Evolutionary conservation across 192 early-diverging fungal species (phyloP).

Genomic region (Coemansia guatemalensis): DNA sequence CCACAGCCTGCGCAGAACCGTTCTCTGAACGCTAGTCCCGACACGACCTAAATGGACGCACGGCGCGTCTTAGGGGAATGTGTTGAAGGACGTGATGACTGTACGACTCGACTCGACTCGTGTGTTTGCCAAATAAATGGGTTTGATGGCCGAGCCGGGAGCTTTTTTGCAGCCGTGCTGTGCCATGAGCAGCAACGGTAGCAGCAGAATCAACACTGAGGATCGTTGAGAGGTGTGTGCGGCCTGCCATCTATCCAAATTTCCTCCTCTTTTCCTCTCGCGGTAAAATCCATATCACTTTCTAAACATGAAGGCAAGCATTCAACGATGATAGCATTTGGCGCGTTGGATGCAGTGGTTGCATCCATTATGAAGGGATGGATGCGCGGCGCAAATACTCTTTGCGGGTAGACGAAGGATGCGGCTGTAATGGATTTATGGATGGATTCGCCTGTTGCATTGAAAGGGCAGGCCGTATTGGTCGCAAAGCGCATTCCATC

Average conservation of each 20-base stretch:
- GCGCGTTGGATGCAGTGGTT: constrained; percentile 22
- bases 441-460: constrained; percentile 27
- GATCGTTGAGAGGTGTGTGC: background rate
- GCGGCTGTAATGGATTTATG: constrained; percentile 4
- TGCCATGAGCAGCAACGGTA: background rate
- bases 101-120: constrained; percentile 3
- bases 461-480: background rate
- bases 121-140: background rate
- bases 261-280: constrained; percentile 38
- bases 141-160: background rate
- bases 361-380: constrained; percentile 5
- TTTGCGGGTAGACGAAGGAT: constrained; percentile 1
- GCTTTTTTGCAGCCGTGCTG: constrained; percentile 3
- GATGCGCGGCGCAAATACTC: constrained; percentile 8
- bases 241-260: constrained; percentile 10
- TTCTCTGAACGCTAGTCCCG: background rate
- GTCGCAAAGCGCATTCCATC: background rate
- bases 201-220: constrained; percentile 3
- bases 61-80: no score
- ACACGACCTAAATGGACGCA: background rate
- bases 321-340: constrained; percentile 14
- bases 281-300: constrained; percentile 31
- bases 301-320: constrained; percentile 48
- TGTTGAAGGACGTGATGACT: no score
- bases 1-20: background rate